Evolutionary conservation across 2,329 filamentous ascomycete genomes (phyloP).

Genomic region (Botrytis sinoallii): DNA sequence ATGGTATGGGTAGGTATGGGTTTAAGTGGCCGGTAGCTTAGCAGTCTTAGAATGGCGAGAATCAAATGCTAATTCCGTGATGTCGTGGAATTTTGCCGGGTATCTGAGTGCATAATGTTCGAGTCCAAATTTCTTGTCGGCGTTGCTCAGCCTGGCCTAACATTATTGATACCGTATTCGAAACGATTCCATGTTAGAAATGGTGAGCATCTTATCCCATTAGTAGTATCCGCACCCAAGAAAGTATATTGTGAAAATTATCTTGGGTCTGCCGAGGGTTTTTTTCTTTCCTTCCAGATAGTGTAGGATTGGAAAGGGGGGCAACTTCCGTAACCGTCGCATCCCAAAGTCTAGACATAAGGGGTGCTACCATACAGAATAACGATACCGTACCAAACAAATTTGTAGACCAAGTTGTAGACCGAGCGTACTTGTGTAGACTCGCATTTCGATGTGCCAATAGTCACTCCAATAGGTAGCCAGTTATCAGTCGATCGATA

Average conservation of each 20-base stretch:
- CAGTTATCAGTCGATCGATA: constrained; percentile 15
- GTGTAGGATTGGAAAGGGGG: constrained; percentile 11
- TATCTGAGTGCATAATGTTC: constrained; percentile 25
- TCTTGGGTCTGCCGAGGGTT: constrained; percentile 12
- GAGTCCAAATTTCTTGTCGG: constrained; percentile 18
- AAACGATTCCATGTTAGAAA: constrained; percentile 14
- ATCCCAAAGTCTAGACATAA: constrained; percentile 8
- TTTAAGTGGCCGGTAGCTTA: constrained; percentile 14
- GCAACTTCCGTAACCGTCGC: constrained; percentile 3
- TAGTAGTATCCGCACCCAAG: constrained; percentile 9
- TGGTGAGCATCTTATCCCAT: constrained; percentile 10
- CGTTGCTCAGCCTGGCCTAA: constrained; percentile 19
- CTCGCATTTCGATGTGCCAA: constrained; percentile 9
- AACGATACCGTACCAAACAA: constrained; percentile 12
- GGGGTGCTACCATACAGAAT: constrained; percentile 8
- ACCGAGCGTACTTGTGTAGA: constrained; percentile 13
- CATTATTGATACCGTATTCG: constrained; percentile 9
- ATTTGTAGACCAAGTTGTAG: constrained; percentile 1
- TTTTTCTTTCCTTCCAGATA: neutral
- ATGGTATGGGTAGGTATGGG: constrained; percentile 18
- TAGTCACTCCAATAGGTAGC: constrained; percentile 13
- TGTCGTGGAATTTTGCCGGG: constrained; percentile 30
- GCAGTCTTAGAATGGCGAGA: constrained; percentile 22
- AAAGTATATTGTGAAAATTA: constrained; percentile 12
- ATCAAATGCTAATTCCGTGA: constrained; percentile 18